These are phyloP conservation scores for Tarenaya hassleriana DNA, from an alignment of 345 rosid species.

Conservation along the genomic window DNA sequence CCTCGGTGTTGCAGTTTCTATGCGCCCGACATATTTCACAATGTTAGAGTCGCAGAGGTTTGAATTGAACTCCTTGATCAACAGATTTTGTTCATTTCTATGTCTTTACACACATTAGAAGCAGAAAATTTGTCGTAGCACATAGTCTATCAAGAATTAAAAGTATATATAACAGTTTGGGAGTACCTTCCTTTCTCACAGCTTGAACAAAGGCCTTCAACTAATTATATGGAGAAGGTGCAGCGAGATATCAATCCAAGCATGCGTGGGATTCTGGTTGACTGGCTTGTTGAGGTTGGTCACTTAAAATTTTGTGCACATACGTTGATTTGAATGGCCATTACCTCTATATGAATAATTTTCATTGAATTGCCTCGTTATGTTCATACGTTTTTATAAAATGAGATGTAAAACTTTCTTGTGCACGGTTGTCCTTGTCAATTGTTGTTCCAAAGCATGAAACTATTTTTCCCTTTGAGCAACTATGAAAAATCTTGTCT, in stretches of 20 bases:
- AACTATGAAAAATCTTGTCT: constrained; percentile 2
- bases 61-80: constrained; percentile 25
- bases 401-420: not conserved
- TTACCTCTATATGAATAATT: not conserved
- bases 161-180: constrained; percentile 3
- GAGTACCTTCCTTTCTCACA: constrained; percentile 26
- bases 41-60: constrained; percentile 69
- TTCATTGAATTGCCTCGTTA: not conserved
- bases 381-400: not conserved
- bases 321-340: not conserved
- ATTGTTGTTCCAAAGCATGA: not conserved
- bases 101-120: constrained; percentile 12
- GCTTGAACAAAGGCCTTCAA: constrained; percentile 74
- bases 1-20: constrained; percentile 68
- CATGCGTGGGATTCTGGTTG: constrained; percentile 83
- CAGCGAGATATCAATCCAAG: constrained; percentile 61
- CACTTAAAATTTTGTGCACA: constrained; percentile 3
- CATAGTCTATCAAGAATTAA: not conserved
- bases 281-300: constrained; percentile 95
- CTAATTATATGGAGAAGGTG: constrained; percentile 62
- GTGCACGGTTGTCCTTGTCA: not conserved
- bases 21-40: constrained; percentile 64
- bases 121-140: not conserved
- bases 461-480: constrained; percentile 5
- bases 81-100: constrained; percentile 8